These are phyloP conservation scores for Phanerochaete carnosa DNA, from an alignment of 768 basidiomycete species.

Conservation along the genomic window DNA sequence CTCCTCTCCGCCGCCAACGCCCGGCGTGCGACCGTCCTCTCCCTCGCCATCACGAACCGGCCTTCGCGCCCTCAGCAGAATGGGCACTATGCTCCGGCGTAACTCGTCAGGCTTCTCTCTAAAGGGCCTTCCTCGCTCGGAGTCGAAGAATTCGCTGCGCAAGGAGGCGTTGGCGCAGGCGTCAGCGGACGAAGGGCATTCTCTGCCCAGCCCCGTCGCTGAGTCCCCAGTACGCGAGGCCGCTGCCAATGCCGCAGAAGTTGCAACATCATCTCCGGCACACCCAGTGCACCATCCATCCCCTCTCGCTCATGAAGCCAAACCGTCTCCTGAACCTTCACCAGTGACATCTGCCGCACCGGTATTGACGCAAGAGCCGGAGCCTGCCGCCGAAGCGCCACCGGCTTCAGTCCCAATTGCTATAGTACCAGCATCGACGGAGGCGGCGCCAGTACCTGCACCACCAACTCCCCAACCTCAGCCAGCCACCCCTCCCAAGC, in stretches of 20 bases:
- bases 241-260: constrained; percentile 29
- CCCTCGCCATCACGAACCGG: constrained; percentile 19
- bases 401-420: too few relatives aligned
- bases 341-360: background rate
- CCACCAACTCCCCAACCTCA: background rate
- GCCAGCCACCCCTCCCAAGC: constrained; percentile 6
- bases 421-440: too few relatives aligned
- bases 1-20: constrained; percentile 14
- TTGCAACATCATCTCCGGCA: constrained; percentile 8
- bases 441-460: constrained; percentile 10
- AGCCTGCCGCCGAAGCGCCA: background rate
- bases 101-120: constrained; percentile 47
- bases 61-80: constrained; percentile 47
- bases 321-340: background rate
- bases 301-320: constrained; percentile 16
- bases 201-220: constrained; percentile 59
- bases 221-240: constrained; percentile 66
- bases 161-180: constrained; percentile 32
- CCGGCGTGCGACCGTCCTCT: constrained; percentile 13
- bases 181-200: constrained; percentile 13
- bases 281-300: constrained; percentile 20
- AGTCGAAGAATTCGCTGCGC: constrained; percentile 25
- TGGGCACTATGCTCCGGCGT: constrained; percentile 58
- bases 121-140: constrained; percentile 12
- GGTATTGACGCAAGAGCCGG: constrained; percentile 4